These are phyloP conservation scores for Chrysanthemum seticuspe DNA, from an alignment of 129 eudicot genomes.

Conservation along the genomic window DNA sequence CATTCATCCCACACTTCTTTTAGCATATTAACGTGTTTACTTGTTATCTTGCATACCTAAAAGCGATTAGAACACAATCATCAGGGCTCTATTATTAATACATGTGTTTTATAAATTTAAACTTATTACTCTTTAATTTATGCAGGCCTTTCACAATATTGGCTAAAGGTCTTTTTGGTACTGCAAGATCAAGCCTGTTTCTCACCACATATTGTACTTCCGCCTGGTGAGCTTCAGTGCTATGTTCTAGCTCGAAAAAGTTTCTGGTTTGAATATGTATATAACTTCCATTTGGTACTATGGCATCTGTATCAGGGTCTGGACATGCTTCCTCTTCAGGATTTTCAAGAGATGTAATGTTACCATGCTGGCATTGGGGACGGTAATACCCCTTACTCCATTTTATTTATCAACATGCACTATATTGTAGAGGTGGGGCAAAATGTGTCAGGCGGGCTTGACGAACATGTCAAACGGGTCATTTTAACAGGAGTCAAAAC, in stretches of 20 bases:
- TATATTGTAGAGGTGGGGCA: no score
- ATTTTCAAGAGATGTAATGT: conserved; percentile 80
- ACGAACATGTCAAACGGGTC: no score
- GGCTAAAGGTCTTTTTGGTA: conserved; percentile 86
- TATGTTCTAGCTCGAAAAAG: conserved; percentile 5
- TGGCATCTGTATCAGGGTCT: conserved; percentile 49
- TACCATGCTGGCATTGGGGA: conserved; percentile 86
- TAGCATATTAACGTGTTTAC: neutral
- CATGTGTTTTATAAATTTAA: neutral
- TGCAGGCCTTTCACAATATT: conserved; percentile 86
- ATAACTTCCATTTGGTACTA: conserved; percentile 1
- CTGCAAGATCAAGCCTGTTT: conserved; percentile 97
- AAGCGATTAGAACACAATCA: neutral
- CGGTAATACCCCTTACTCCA: conserved; percentile 50
- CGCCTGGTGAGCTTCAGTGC: conserved; percentile 71
- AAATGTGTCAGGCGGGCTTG: no score
- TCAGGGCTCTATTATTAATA: neutral
- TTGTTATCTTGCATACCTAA: conserved; percentile 15
- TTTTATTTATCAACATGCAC: conserved; percentile 1
- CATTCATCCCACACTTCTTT: neutral
- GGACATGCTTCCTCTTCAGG: conserved; percentile 97
- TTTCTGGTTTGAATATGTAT: neutral
- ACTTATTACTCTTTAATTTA: conserved; percentile 16
- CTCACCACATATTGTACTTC: conserved; percentile 85
- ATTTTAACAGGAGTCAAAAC: no score